phyloP scores from a whole-genome alignment of 352 stramenopile species.

The Globisporangium paddicum region DNA sequence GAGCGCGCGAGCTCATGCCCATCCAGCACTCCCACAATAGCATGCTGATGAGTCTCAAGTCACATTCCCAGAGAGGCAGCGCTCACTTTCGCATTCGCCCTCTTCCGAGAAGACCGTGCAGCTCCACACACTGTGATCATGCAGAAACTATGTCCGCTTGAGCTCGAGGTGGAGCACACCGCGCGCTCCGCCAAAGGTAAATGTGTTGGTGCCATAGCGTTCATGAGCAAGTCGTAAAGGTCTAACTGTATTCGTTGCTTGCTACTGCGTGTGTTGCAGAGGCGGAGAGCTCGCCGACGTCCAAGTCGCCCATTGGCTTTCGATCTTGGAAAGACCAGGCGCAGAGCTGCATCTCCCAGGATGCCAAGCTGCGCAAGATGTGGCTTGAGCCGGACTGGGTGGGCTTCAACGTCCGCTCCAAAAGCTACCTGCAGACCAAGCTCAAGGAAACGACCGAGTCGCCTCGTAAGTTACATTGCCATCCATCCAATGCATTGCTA shows the following conservation, averaged over 20 bases:
- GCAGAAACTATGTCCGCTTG: conserved; percentile 12
- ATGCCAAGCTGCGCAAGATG: conserved; percentile 50
- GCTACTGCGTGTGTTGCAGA: no score
- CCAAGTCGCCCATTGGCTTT: conserved; percentile 24
- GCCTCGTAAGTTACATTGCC: conserved; percentile 34
- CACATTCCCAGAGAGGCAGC: neutral
- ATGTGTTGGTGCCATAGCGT: neutral
- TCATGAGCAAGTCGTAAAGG: neutral
- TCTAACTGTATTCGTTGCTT: no score
- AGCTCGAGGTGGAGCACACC: conserved; percentile 8
- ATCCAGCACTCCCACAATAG: neutral
- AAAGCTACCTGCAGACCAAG: conserved; percentile 65
- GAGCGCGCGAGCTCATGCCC: neutral
- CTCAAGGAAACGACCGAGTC: conserved; percentile 55
- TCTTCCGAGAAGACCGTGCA: neutral
- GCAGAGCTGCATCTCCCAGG: conserved; percentile 37
- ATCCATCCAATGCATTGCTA: neutral
- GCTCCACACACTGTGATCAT: conserved; percentile 2
- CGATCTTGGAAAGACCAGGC: conserved; percentile 48
- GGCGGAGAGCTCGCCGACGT: conserved; percentile 9
- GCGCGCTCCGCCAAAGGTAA: conserved; percentile 8
- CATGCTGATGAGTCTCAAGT: no score
- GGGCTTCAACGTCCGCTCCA: conserved; percentile 65
- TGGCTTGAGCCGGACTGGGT: conserved; percentile 63
- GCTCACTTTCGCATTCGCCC: neutral